These are phyloP conservation scores for Ogataea ramenticola DNA, from an alignment of 805 yeast genomes.

Conservation along the genomic window DNA sequence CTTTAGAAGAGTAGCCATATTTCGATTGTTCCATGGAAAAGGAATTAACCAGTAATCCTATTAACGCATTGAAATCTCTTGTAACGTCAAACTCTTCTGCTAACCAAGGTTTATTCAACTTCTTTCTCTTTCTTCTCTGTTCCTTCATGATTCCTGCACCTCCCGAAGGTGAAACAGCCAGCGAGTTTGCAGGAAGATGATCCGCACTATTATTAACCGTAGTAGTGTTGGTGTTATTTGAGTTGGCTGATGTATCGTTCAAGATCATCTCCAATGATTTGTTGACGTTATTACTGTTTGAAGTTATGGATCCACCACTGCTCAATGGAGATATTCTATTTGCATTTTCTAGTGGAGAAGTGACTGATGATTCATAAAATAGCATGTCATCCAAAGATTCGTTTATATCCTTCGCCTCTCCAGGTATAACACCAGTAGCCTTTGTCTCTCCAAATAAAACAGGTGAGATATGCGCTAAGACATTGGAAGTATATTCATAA, in stretches of 20 bases:
- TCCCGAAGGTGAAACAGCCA: background rate
- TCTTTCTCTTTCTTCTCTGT: conserved; percentile 8
- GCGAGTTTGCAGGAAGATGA: background rate
- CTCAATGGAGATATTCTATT: background rate
- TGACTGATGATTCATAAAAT: background rate
- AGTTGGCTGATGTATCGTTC: background rate
- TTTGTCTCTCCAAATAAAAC: conserved; percentile 47
- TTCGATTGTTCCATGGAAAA: conserved; percentile 10
- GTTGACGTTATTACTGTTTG: background rate
- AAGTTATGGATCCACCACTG: background rate
- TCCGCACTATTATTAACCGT: background rate
- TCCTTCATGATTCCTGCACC: background rate
- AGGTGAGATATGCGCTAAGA: conserved; percentile 39
- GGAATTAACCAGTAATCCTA: conserved; percentile 36
- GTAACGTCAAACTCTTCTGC: conserved; percentile 46
- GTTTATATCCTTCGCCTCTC: conserved; percentile 26
- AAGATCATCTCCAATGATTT: conserved; percentile 1
- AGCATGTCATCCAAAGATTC: conserved; percentile 3
- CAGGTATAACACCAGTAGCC: conserved; percentile 51
- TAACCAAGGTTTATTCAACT: conserved; percentile 36
- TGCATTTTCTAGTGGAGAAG: background rate
- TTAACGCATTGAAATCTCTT: conserved; percentile 44
- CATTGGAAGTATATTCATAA: conserved; percentile 51
- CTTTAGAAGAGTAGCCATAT: background rate
- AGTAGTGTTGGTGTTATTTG: conserved; percentile 2